Evolutionary conservation across 129 eudicot genomes (phyloP).

Genomic region (Mikania micrantha): DNA sequence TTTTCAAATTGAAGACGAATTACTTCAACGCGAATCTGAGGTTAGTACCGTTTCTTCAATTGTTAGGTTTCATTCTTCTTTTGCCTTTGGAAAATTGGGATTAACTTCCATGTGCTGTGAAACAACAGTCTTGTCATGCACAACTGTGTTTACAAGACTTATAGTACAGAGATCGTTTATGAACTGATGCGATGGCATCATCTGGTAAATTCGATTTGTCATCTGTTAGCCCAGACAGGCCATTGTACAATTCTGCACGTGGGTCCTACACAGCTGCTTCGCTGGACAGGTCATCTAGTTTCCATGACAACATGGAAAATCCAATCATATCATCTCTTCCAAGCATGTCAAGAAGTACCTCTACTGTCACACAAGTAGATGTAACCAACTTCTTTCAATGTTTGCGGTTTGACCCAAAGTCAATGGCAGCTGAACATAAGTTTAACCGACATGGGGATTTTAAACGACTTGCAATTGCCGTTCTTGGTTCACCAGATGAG

Average conservation of each 20-base stretch:
- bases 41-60: background rate
- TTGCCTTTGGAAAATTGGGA: constrained; percentile 15
- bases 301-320: constrained; percentile 74
- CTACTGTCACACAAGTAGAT: constrained; percentile 50
- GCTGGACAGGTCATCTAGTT: constrained; percentile 72
- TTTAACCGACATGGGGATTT: constrained; percentile 58
- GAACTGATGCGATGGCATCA: constrained; percentile 69
- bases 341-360: constrained; percentile 72
- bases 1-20: background rate
- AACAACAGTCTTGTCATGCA: constrained; percentile 55
- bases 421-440: constrained; percentile 57
- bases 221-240: constrained; percentile 77
- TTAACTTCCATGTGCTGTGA: constrained; percentile 39
- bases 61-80: constrained; percentile 12
- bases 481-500: constrained; percentile 62
- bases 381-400: constrained; percentile 68
- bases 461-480: constrained; percentile 53
- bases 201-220: constrained; percentile 76
- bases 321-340: constrained; percentile 74
- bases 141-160: constrained; percentile 39
- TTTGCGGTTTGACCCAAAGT: constrained; percentile 75
- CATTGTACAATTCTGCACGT: constrained; percentile 58
- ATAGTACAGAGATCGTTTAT: constrained; percentile 32
- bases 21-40: constrained; percentile 2
- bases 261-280: constrained; percentile 58